Conservation (phyloP, 441 rosid species). For the Croton setiger region DNA sequence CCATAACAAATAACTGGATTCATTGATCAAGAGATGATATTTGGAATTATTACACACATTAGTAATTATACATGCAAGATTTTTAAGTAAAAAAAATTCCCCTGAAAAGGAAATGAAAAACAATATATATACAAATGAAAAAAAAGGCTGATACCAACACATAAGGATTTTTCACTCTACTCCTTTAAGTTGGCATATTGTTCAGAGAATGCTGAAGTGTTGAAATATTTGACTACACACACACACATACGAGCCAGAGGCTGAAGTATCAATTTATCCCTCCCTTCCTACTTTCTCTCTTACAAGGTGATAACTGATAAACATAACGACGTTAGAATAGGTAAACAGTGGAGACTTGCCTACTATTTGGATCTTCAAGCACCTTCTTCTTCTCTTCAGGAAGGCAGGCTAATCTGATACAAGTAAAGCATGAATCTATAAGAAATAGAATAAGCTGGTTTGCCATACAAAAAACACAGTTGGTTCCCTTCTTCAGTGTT, state of each 20-base stretch:
- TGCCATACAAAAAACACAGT: not conserved
- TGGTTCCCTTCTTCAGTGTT: not conserved
- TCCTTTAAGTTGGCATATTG: not conserved
- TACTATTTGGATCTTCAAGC: slow-evolving; percentile 86
- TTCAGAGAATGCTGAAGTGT: not conserved
- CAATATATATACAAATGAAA: not conserved
- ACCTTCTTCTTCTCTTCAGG: slow-evolving; percentile 76
- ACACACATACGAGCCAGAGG: too few species aligned
- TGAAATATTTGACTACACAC: not conserved
- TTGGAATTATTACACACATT: too few species aligned
- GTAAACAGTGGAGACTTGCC: slow-evolving; percentile 31
- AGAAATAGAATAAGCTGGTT: not conserved
- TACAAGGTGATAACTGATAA: too few species aligned
- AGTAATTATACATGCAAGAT: too few species aligned
- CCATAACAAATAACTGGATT: not conserved
- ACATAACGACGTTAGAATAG: not conserved
- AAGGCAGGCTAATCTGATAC: slow-evolving; percentile 67
- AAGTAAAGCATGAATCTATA: slow-evolving; percentile 17
- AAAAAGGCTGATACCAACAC: not conserved
- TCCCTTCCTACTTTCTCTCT: too few species aligned
- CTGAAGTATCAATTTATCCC: too few species aligned
- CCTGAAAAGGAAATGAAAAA: not conserved
- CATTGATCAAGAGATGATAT: slow-evolving; percentile 1
- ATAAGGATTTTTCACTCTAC: not conserved
- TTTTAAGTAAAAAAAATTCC: too few species aligned